Evolutionary conservation across 176 grass and related monocot genomes (phyloP), one percentile per base, ranked within the genome.

Genomic region (Cenchrus americanus): DNA sequence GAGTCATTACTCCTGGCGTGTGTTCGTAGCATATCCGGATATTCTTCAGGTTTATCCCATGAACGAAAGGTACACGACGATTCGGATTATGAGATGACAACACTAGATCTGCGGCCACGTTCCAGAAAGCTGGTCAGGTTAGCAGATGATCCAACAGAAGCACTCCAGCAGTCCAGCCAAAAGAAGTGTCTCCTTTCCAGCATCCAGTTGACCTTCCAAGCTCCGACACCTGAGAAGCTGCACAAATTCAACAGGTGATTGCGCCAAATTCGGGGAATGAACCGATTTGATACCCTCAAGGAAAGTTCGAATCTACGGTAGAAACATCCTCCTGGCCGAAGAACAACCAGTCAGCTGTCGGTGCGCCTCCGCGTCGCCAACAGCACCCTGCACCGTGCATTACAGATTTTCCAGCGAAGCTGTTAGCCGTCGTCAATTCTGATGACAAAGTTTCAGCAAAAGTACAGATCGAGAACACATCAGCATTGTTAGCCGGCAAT

Each of bases 11-110:
- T n/a, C 24, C 43, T 26, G 34, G 41, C 34, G 34, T 48, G 9
- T 17, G 48, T 19, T 41, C 50, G 27, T 64, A 58, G 23, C 67
- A 37, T 37, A 37, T 7, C 40, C 59, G 86, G 59, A 88, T 88
- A 84, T 88, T 49, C 81, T 83, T 83, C 49, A 43, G 19, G 1
- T 66, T 66, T 57, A 66, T 79, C 7, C 75, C 59, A 79, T 73
- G 37, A 66, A 65, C 53, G 67, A 79, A 48, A 54, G 24, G 49
- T 53, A 47, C 51, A 23, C 40, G 51, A 22, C 52, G 3, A 68
- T 64, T 41, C 47, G 3, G 77, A 23, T 80, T 53, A 67, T 2
- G 30, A 2, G 74, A 83, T 23, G 49, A 24, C 23, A 70, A 87
- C 5, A 53, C 12, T 64, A 14, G 49, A 71, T 67, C 82, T 44